Evolutionary conservation across 805 yeast genomes (phyloP), one percentile per base, ranked within the genome.

Genomic region (Myxozyma neotropica): DNA sequence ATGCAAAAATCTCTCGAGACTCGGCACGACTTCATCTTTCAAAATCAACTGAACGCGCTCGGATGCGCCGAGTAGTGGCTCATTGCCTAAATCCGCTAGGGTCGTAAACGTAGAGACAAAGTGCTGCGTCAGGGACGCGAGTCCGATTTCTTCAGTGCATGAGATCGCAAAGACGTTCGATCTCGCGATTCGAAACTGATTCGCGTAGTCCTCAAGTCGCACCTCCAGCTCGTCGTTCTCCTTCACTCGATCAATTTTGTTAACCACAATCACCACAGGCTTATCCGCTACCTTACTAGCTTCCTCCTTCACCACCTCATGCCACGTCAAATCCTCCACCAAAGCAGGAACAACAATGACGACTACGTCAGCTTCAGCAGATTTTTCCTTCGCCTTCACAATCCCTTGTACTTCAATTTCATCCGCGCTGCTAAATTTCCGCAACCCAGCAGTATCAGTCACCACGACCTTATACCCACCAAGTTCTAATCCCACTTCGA

Each of bases 391-490:
- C 0, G 98, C 96, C 52, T 94, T 77, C 60, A 80, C 79, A 3
- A 94, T 91, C 0, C 99, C 99, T 70, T 90, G 88, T 8, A 72
- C 72, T 68, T 90, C 97, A 33, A 90, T 86, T 4, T 70, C 68
- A 65, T 67, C 68, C 2, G 57, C 49, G 5, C 33, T 57, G 0
- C 74, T 70, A 0, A 75, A 68, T 10, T 77, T 72, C 59, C 98
- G 74, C 3, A 94, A 81, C 0, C 99, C 99, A 0, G 99, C 99
- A 0, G 98, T 92, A 71, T 94, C 99, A 2, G 95, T 89, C 23
- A 92, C 73, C 2, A 90, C 78, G 0, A 90, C 87, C 71, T 92
- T 93, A 72, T 79, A 90, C 0, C 99, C 99, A 35, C 81, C 80
- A 2, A 94, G 82, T 69, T 92, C 92, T 29, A 94, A 70, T 0